These are phyloP conservation scores for Geosmithia putterillii DNA, from an alignment of 2,329 filamentous ascomycete genomes.

Conservation along the genomic window DNA sequence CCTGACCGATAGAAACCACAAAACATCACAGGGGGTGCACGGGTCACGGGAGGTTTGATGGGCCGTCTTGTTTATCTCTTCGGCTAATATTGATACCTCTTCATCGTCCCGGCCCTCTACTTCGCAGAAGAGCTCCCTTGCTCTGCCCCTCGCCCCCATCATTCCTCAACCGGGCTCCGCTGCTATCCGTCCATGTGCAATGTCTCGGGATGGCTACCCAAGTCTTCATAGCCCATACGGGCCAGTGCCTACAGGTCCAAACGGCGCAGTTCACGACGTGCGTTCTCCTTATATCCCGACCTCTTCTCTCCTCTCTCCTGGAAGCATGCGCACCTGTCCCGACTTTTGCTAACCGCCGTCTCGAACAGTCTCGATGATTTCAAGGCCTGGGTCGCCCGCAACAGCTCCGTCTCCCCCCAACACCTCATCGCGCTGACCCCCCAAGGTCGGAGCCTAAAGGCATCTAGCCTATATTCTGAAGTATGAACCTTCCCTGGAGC, in stretches of 20 bases:
- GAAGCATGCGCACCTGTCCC: background rate
- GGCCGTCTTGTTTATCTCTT: background rate
- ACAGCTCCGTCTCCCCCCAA: slow-evolving; percentile 60
- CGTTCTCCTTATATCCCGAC: slow-evolving; percentile 11
- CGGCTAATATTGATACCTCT: background rate
- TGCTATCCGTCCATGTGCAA: slow-evolving; percentile 20
- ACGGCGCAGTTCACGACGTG: slow-evolving; percentile 64
- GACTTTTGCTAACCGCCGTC: slow-evolving; percentile 5
- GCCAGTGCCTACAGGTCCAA: slow-evolving; percentile 73
- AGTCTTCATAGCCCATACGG: slow-evolving; percentile 87
- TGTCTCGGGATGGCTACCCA: slow-evolving; percentile 71
- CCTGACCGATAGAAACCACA: background rate
- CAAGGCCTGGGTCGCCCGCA: slow-evolving; percentile 65
- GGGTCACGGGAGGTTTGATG: slow-evolving; percentile 2
- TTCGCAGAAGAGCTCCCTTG: too few relatives aligned
- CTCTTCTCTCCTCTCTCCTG: too few relatives aligned
- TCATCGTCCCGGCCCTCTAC: background rate
- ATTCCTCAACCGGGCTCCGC: background rate
- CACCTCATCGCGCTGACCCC: slow-evolving; percentile 81
- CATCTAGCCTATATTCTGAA: slow-evolving; percentile 69
- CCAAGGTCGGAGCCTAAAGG: slow-evolving; percentile 73
- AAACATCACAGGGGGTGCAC: background rate
- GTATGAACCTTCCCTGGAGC: slow-evolving; percentile 28
- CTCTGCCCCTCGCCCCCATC: background rate
- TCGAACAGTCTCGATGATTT: slow-evolving; percentile 69